A percentile compares a stretch with the other conserved stretches of the same genome.
phyloP scores from a whole-genome alignment of 1,139 yeast species.

The Geotrichum histeridarum region DNA sequence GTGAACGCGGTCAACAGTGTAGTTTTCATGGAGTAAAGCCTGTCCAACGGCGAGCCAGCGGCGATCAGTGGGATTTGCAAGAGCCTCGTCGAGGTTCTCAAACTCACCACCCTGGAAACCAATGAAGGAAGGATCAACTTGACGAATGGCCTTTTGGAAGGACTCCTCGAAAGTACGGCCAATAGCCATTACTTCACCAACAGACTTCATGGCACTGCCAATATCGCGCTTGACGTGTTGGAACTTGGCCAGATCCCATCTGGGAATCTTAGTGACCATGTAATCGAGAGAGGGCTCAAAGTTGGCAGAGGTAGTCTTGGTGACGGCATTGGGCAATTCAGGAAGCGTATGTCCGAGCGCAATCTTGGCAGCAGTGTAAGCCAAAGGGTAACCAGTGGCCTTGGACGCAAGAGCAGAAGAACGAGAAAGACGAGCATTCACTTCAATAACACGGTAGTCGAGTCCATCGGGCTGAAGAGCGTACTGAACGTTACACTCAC shows the following conservation, averaged over 20 bases:
- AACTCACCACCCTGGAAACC: slow-evolving; percentile 91
- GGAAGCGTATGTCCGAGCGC: slow-evolving; percentile 95
- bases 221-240: slow-evolving; percentile 84
- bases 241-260: slow-evolving; percentile 98
- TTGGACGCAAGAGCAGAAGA: slow-evolving; percentile 97
- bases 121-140: slow-evolving; percentile 83
- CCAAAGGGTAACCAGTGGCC: slow-evolving; percentile 98
- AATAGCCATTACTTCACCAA: slow-evolving; percentile 97
- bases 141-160: slow-evolving; percentile 95
- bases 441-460: slow-evolving; percentile 97
- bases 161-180: slow-evolving; percentile 98
- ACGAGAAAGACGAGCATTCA: slow-evolving; percentile 94
- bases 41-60: slow-evolving; percentile 98
- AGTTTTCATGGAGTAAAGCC: slow-evolving; percentile 85
- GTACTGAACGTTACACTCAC: slow-evolving; percentile 98
- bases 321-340: slow-evolving; percentile 90
- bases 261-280: slow-evolving; percentile 95
- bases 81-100: slow-evolving; percentile 71
- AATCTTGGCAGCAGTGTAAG: slow-evolving; percentile 95
- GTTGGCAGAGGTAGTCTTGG: slow-evolving; percentile 92
- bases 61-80: slow-evolving; percentile 91
- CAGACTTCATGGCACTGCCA: slow-evolving; percentile 95
- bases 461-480: slow-evolving; percentile 92
- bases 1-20: slow-evolving; percentile 90
- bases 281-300: slow-evolving; percentile 97